Percentiles rank a stretch among this genome's conserved stretches.
These are phyloP conservation scores for Monosporozyma siamensis DNA, from an alignment of 805 yeast species.

Conservation along the genomic window DNA sequence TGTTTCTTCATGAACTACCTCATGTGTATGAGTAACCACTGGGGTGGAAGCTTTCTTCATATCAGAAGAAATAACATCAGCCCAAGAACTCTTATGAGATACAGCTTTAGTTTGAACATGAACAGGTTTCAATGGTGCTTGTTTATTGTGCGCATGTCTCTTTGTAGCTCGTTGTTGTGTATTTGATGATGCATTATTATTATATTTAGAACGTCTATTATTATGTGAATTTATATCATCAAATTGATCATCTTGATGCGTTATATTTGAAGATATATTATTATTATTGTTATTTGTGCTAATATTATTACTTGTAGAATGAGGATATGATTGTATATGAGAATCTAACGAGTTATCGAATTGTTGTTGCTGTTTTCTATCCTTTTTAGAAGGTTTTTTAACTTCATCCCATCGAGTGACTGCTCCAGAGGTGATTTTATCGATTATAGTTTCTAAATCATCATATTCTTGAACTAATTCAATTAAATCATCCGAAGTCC, in stretches of 20 bases:
- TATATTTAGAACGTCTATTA: neutral
- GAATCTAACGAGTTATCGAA: conserved; percentile 4
- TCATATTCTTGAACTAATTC: conserved; percentile 68
- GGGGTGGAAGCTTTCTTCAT: conserved; percentile 10
- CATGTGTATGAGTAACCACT: too few species aligned
- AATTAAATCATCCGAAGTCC: conserved; percentile 79
- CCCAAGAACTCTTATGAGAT: conserved; percentile 31
- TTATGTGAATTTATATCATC: conserved; percentile 1
- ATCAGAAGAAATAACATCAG: conserved; percentile 24
- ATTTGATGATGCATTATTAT: conserved; percentile 4
- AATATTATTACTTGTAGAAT: conserved; percentile 3
- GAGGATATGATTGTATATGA: conserved; percentile 8
- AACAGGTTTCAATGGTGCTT: conserved; percentile 13
- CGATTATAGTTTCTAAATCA: conserved; percentile 72
- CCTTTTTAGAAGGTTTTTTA: conserved; percentile 53
- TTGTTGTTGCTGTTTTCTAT: conserved; percentile 31
- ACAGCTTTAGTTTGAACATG: conserved; percentile 23
- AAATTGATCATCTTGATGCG: conserved; percentile 7
- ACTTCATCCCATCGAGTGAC: conserved; percentile 93
- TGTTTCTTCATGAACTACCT: conserved; percentile 2
- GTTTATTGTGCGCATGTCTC: conserved; percentile 14
- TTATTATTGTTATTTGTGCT: conserved; percentile 10
- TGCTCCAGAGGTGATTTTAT: conserved; percentile 82
- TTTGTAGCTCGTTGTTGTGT: conserved; percentile 5
- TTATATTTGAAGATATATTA: conserved; percentile 15